Evolutionary conservation across 306 rosid genomes (phyloP), one percentile per base, ranked within the genome.

Genomic region (Cucumis melo): DNA sequence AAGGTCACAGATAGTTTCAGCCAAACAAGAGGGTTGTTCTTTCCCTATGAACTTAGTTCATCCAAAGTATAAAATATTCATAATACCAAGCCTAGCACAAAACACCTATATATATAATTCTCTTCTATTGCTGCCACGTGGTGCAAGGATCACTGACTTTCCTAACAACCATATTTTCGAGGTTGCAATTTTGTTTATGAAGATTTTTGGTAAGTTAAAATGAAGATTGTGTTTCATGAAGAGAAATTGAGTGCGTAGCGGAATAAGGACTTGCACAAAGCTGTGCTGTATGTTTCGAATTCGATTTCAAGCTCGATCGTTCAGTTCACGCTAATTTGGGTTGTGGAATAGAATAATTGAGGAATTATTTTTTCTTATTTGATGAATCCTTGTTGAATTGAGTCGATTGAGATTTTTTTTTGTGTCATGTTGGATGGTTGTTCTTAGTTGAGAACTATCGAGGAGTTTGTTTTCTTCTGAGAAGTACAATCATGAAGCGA

Each of bases 401-500:
- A 41, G 56, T 57, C 14, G 68, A 38, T 83, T 64, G 59, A 57
- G 16, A 27, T 54, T 32, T 62, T 39, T 77, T 5, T 77, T 4
- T 51, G 56, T 3, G 20, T 48, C 74, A 13, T 19, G 44, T 61
- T 44, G 12, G 79, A 29, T 46, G 58, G 3, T 58, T 6, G 10
- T 72, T 73, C 29, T 29, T 74, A 72, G 56, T 17, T 55, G 6
- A 16, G 27, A 50, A 4, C 15, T 41, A 20, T 38, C 2, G n/a
- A 23, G 14, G 63, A 55, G 75, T 50, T 23, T 42, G 64, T 23
- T 77, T n/a, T 78, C 32, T 20, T 54, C 21, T 53, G 64, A 74
- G 64, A 65, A 46, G 66, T 53, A 75, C 46, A 86, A 78, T 19
- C 24, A 94, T 88, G 92, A 87, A 75, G 87, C 83, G 84, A 67